These are phyloP conservation scores for Hanseniaspora hatyaiensis DNA, from an alignment of 805 yeast species.

Conservation along the genomic window DNA sequence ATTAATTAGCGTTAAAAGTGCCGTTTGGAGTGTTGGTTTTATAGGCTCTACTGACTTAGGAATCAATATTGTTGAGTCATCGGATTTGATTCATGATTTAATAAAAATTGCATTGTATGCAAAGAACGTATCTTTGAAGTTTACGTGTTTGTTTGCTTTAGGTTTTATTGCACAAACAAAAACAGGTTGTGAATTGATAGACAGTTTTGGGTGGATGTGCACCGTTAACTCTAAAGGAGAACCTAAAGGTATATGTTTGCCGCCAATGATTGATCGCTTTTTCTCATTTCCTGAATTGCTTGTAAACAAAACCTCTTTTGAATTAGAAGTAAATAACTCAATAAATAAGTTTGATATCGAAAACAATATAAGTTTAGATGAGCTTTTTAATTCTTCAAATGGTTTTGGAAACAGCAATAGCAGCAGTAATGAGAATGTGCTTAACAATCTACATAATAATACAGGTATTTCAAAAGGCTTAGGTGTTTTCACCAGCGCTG, in stretches of 20 bases:
- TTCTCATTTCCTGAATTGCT: slow-evolving; percentile 21
- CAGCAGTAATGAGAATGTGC: not conserved
- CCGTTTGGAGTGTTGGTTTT: slow-evolving; percentile 79
- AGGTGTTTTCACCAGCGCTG: not conserved
- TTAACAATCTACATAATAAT: not conserved
- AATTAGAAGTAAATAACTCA: not conserved
- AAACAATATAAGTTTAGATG: not conserved
- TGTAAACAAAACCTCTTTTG: not conserved
- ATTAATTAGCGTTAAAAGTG: slow-evolving; percentile 49
- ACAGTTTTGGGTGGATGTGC: slow-evolving; percentile 65
- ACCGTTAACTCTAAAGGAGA: slow-evolving; percentile 35
- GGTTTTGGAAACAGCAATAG: not conserved
- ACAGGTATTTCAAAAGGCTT: not conserved
- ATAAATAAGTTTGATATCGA: no score
- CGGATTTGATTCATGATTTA: slow-evolving; percentile 43
- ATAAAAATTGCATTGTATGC: slow-evolving; percentile 39
- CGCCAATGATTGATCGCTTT: slow-evolving; percentile 29
- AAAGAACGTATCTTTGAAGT: slow-evolving; percentile 49
- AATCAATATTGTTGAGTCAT: slow-evolving; percentile 44
- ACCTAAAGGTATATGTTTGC: slow-evolving; percentile 36
- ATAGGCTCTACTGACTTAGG: slow-evolving; percentile 67
- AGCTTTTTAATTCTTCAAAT: not conserved
- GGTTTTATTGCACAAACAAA: slow-evolving; percentile 62
- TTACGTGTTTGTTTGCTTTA: slow-evolving; percentile 64
- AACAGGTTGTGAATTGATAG: slow-evolving; percentile 76